Evolutionary conservation across 225 moss, liverwort and hornwort genomes (phyloP).

Genomic region (Anthoceros angustus): DNA sequence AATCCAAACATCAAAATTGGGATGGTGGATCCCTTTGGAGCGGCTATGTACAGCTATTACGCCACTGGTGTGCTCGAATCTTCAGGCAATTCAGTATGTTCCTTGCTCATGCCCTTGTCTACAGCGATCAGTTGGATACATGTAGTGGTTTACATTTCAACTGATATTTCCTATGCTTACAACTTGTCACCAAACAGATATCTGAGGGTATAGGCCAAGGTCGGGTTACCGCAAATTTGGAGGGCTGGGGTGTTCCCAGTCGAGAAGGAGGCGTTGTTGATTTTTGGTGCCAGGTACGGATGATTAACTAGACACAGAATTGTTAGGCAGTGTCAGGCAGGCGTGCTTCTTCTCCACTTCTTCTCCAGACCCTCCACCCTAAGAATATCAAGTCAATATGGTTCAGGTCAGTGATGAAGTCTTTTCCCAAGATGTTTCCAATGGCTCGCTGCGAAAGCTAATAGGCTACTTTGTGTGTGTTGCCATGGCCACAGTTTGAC

Average conservation of each 20-base stretch:
- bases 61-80: conserved; percentile 74
- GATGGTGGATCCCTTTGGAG: conserved; percentile 89
- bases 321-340: background rate
- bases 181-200: conserved; percentile 21
- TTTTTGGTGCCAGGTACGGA: conserved; percentile 69
- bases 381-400: background rate
- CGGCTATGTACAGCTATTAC: conserved; percentile 86
- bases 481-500: conserved; percentile 38
- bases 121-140: too few species aligned
- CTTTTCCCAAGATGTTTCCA: background rate
- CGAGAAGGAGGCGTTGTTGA: conserved; percentile 75
- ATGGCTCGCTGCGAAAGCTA: background rate
- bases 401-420: conserved; percentile 60
- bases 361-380: background rate
- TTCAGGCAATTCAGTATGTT: conserved; percentile 54
- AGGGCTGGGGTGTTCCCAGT: conserved; percentile 57
- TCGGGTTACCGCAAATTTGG: conserved; percentile 70
- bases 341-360: background rate
- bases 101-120: background rate
- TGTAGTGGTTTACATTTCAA: background rate
- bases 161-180: background rate
- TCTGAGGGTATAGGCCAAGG: conserved; percentile 98
- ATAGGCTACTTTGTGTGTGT: background rate
- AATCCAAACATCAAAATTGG: conserved; percentile 61
- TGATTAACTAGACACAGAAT: background rate